Conservation (phyloP, 805 yeast genomes). For the Lipomyces orientalis region DNA sequence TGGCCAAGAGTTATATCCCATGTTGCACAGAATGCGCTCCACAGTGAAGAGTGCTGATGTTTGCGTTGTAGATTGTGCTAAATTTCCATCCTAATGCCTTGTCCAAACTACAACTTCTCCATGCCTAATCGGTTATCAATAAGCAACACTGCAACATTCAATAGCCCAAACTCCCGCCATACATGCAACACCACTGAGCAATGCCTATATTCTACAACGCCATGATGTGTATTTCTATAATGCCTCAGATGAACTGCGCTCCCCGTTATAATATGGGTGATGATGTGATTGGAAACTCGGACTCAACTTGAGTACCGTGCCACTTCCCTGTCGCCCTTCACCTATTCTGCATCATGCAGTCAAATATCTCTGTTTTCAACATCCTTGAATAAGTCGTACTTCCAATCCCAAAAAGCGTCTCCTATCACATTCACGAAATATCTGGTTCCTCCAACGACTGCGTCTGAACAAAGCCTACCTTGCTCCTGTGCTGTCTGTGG, state of each 20-base stretch:
- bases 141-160: neutral
- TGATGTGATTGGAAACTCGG: neutral
- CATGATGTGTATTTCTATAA: neutral
- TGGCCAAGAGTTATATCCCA: neutral
- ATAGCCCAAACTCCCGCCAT: neutral
- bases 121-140: neutral
- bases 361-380: neutral
- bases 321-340: neutral
- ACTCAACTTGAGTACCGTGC: neutral
- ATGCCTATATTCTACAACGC: neutral
- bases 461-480: slow-evolving; percentile 14
- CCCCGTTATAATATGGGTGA: neutral
- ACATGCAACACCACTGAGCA: neutral
- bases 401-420: slow-evolving; percentile 14
- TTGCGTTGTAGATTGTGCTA: neutral
- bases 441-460: slow-evolving; percentile 13
- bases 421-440: slow-evolving; percentile 10
- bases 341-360: neutral
- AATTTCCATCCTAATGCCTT: neutral
- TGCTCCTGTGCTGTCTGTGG: slow-evolving; percentile 14
- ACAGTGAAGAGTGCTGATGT: neutral
- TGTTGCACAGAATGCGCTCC: neutral
- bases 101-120: neutral
- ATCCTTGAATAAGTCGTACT: slow-evolving; percentile 9
- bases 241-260: neutral